phyloP scores from a whole-genome alignment of 805 yeast genomes.

The Pichia manshurica region DNA sequence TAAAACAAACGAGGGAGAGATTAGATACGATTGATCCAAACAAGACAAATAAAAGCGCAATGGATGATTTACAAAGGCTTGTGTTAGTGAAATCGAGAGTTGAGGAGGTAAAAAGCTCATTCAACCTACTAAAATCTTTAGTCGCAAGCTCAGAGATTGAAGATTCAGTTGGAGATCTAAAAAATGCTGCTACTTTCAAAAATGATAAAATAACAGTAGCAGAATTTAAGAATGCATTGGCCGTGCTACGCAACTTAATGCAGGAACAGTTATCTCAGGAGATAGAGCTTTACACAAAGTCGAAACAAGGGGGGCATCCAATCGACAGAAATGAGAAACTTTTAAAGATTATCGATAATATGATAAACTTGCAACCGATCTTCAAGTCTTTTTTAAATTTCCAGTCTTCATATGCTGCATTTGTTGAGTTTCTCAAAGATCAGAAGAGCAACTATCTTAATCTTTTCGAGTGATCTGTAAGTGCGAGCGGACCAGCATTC shows the following conservation, averaged over 20 bases:
- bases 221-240: slow-evolving; percentile 35
- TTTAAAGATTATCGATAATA: slow-evolving; percentile 39
- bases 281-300: slow-evolving; percentile 21
- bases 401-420: slow-evolving; percentile 43
- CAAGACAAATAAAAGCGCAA: slow-evolving; percentile 16
- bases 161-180: neutral
- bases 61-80: slow-evolving; percentile 39
- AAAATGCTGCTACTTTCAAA: neutral
- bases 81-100: slow-evolving; percentile 42
- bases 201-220: slow-evolving; percentile 18
- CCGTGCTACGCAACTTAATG: slow-evolving; percentile 41
- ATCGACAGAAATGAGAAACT: slow-evolving; percentile 26
- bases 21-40: slow-evolving; percentile 15
- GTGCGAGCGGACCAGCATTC: no score
- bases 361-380: slow-evolving; percentile 45
- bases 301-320: neutral
- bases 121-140: slow-evolving; percentile 40
- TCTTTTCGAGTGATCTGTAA: slow-evolving; percentile 10
- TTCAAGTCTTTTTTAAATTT: slow-evolving; percentile 50
- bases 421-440: slow-evolving; percentile 37
- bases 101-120: slow-evolving; percentile 29
- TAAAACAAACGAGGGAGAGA: slow-evolving; percentile 30
- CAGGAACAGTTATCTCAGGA: slow-evolving; percentile 34
- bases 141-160: slow-evolving; percentile 21
- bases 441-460: slow-evolving; percentile 29